A percentile compares a stretch with the other conserved stretches of the same genome.
These are phyloP conservation scores for Orbilia ellipsospora DNA, from an alignment of 2,329 filamentous ascomycete genomes.

Conservation along the genomic window DNA sequence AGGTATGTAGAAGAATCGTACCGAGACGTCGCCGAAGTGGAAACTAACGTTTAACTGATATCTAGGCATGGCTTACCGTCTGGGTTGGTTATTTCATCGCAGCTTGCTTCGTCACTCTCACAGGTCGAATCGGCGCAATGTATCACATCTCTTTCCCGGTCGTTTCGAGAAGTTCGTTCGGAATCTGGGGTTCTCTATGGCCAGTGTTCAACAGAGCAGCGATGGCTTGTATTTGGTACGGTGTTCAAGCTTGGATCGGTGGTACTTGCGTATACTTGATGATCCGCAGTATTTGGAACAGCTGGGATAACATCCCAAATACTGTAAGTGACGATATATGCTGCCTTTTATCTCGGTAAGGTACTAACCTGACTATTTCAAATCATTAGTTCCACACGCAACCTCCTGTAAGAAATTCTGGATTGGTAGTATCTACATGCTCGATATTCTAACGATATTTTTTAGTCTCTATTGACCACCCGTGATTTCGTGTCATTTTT, in stretches of 20 bases:
- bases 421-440: constrained; percentile 66
- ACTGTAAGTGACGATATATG: constrained; percentile 32
- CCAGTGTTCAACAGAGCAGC: constrained; percentile 52
- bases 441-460: constrained; percentile 72
- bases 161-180: constrained; percentile 79
- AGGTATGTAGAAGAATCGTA: constrained; percentile 66
- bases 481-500: constrained; percentile 83
- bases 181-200: constrained; percentile 72
- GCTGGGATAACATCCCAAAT: constrained; percentile 67
- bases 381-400: constrained; percentile 30
- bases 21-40: neutral
- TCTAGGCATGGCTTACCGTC: constrained; percentile 75
- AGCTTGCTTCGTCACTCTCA: constrained; percentile 78
- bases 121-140: constrained; percentile 82
- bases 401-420: constrained; percentile 59
- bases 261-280: constrained; percentile 87
- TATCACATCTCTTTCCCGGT: constrained; percentile 94
- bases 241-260: constrained; percentile 86
- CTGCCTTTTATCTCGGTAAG: too few relatives aligned
- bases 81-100: constrained; percentile 86
- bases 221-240: constrained; percentile 83
- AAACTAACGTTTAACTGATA: neutral
- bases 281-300: constrained; percentile 85
- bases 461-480: constrained; percentile 76
- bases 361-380: too few relatives aligned